Evolutionary conservation across 495 filamentous ascomycete genomes (phyloP).

Genomic region (Lasiosphaeria ovina): DNA sequence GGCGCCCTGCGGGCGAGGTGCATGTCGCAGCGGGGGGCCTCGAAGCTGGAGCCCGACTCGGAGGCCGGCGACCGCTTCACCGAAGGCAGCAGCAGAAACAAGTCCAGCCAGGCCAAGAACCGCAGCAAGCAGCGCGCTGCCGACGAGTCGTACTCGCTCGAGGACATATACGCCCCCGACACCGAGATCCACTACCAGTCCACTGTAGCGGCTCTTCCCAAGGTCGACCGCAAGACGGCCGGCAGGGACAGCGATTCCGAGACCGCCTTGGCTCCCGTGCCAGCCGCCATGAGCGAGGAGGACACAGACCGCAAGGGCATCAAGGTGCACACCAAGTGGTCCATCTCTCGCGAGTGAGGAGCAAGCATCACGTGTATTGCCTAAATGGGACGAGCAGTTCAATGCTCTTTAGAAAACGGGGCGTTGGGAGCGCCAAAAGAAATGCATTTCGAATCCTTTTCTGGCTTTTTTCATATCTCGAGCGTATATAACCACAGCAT

Average conservation of each 20-base stretch:
- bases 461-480: too few relatives aligned
- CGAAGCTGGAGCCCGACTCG: conserved; percentile 19
- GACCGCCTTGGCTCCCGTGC: conserved; percentile 8
- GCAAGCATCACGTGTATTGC: too few relatives aligned
- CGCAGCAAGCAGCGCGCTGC: conserved; percentile 4
- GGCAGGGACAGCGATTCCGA: conserved; percentile 18
- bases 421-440: too few relatives aligned
- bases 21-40: conserved; percentile 10
- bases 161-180: conserved; percentile 20
- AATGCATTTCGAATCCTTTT: too few relatives aligned
- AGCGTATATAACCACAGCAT: too few relatives aligned
- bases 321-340: conserved; percentile 25
- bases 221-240: background rate
- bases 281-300: background rate
- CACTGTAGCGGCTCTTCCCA: background rate
- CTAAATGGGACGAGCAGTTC: too few relatives aligned
- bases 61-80: background rate
- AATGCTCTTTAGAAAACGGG: too few relatives aligned
- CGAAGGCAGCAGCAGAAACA: conserved; percentile 3
- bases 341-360: conserved; percentile 14
- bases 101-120: conserved; percentile 13
- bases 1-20: conserved; percentile 19
- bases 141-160: conserved; percentile 11
- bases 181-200: conserved; percentile 15
- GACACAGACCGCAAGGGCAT: conserved; percentile 10